Conservation (phyloP, 208 protist species). For the Leishmania mexicana region DNA sequence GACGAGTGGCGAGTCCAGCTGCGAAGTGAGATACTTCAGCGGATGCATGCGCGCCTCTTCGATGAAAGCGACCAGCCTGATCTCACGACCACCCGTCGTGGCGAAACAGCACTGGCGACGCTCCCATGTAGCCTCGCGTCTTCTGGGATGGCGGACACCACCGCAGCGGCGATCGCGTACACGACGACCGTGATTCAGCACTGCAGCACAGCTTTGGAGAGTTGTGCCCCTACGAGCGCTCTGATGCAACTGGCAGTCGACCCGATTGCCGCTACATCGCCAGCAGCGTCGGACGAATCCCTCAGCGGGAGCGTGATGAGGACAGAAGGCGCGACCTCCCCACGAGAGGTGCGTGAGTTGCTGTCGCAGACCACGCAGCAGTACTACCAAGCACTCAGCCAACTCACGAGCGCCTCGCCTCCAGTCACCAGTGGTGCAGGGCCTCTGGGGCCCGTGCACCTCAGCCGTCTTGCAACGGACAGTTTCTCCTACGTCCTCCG, state of each 20-base stretch:
- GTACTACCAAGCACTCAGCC: conserved; percentile 3
- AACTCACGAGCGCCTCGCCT: background rate
- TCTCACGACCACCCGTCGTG: background rate
- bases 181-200: background rate
- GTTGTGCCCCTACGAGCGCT: background rate
- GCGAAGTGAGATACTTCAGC: background rate
- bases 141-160: background rate
- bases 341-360: background rate
- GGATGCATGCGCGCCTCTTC: background rate
- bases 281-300: no score
- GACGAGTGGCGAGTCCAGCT: conserved; percentile 3
- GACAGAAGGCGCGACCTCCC: background rate
- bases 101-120: background rate
- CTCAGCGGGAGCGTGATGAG: background rate
- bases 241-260: background rate
- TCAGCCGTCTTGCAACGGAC: background rate
- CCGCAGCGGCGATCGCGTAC: background rate
- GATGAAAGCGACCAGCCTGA: background rate
- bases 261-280: background rate
- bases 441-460: background rate
- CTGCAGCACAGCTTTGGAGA: background rate
- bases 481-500: conserved; percentile 15
- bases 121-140: background rate
- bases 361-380: background rate
- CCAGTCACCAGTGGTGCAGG: background rate